These are phyloP conservation scores for Globisporangium perplexum DNA, from an alignment of 352 stramenopile genomes.

Conservation along the genomic window DNA sequence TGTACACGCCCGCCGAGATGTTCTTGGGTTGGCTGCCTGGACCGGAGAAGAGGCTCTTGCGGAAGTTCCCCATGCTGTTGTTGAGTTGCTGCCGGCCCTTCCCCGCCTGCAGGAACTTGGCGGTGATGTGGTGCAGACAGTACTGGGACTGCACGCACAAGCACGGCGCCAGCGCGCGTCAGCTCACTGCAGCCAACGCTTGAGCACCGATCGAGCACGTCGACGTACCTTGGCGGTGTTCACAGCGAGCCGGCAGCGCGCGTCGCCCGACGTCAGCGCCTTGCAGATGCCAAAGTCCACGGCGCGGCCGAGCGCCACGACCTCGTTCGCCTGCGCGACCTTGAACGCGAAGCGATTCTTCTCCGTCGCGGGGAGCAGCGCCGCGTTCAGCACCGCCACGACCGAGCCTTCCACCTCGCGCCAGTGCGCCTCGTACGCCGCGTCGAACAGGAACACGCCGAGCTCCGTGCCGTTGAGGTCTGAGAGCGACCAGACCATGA, in stretches of 20 bases:
- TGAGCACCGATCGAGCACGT: too few relatives aligned
- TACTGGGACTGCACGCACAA: constrained; percentile 40
- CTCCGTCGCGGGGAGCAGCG: constrained; percentile 55
- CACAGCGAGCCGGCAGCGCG: constrained; percentile 60
- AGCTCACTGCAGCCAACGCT: too few relatives aligned
- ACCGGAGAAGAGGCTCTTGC: constrained; percentile 54
- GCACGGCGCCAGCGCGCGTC: too few relatives aligned
- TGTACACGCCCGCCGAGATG: constrained; percentile 75
- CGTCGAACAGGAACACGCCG: constrained; percentile 69
- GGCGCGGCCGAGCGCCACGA: constrained; percentile 56
- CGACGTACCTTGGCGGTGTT: constrained; percentile 58
- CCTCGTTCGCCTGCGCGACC: constrained; percentile 38
- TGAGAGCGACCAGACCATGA: constrained; percentile 78
- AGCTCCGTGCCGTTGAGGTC: constrained; percentile 64
- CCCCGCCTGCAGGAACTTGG: constrained; percentile 65
- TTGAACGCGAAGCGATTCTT: constrained; percentile 82
- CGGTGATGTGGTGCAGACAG: constrained; percentile 72
- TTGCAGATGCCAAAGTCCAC: constrained; percentile 82
- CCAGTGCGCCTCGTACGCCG: constrained; percentile 70
- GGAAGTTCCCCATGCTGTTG: constrained; percentile 54
- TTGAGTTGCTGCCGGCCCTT: constrained; percentile 28
- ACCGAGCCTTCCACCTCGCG: constrained; percentile 50
- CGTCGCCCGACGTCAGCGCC: constrained; percentile 47
- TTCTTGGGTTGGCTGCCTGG: constrained; percentile 54
- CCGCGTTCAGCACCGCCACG: constrained; percentile 66